phyloP scores from a whole-genome alignment of 179 eudicot species.

The Amaranthus tricolor region DNA sequence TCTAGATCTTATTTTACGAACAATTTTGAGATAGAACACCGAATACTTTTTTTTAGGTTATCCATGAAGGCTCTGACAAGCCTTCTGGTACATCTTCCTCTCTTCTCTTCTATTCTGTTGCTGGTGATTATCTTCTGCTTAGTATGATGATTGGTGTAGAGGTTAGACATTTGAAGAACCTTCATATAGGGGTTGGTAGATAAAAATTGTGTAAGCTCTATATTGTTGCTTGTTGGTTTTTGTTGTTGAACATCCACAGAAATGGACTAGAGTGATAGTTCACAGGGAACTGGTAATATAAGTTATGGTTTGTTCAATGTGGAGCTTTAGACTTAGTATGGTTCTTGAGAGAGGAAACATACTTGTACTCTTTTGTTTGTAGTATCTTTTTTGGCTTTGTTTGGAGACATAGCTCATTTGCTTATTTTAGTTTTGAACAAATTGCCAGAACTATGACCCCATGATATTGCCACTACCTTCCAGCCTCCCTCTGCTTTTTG shows the following conservation, averaged over 20 bases:
- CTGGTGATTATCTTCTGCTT: neutral
- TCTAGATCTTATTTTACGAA: neutral
- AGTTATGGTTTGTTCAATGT: too few species aligned
- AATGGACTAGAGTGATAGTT: neutral
- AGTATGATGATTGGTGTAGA: neutral
- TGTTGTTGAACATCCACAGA: neutral
- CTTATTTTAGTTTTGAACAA: neutral
- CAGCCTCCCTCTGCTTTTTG: neutral
- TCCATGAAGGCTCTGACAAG: neutral
- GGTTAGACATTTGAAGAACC: neutral
- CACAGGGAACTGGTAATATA: neutral
- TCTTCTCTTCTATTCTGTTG: neutral
- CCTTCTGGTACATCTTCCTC: constrained; percentile 2
- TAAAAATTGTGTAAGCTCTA: neutral
- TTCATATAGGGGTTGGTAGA: neutral
- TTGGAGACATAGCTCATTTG: neutral
- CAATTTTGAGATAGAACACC: neutral
- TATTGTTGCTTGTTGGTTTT: neutral
- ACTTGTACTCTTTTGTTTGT: neutral
- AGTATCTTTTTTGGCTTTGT: constrained; percentile 2
- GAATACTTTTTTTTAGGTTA: neutral
- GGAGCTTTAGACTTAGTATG: neutral
- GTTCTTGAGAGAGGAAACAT: neutral
- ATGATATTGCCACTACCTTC: neutral
- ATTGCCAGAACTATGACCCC: constrained; percentile 8